Evolutionary conservation across 1,284 basidiomycete species (phyloP), one percentile per base, ranked within the genome.

Genomic region (Trichosporon sp.): DNA sequence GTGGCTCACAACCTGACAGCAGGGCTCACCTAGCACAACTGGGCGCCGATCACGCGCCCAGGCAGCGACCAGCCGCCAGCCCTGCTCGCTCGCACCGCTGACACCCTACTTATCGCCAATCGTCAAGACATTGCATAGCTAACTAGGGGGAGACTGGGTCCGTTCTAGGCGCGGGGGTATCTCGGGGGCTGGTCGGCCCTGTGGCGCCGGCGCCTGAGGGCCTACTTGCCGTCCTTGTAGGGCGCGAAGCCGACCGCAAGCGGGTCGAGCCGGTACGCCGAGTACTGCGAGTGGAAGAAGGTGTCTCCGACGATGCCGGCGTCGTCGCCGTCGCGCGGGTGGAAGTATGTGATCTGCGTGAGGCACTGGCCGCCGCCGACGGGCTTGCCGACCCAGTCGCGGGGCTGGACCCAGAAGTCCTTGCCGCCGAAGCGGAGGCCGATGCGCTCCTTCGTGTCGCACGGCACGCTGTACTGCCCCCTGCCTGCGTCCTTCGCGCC

Each of bases 241-340:
- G 83, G 69, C 5, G 93, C 93, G 77, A 96, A 95, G 0, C 94
- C 93, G 65, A 96, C 88, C 1, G 91, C 89, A 0, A 90, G 82
- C 0, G 93, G 91, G 27, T 84, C 81, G 73, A 89, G 90, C 44
- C 91, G 87, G 85, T 90, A 95, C 5, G 93, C 91, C 0, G 92
- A 89, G 83, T 94, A 96, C 0, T 93, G 92, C 76, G 94, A 95
- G 87, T 95, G 97, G 86, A 87, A 62, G 42, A 79, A 79, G 25
- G 79, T 78, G 68, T 78, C 79, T 2, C 82, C 82, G 6, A 83
- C 75, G 66, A 83, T 78, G 25, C 11, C 25, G 11, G 11, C 6
- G 23, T 9, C 0, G 25, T 56, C 51, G 51, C 25, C 51, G 51
- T 7, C 18, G 8, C 21, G 25, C 8, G 21, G 9, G 47, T 47